Base-by-base conservation (phyloP, 192 early-diverging fungal genomes). In the Paraglomus occultum region DNA sequence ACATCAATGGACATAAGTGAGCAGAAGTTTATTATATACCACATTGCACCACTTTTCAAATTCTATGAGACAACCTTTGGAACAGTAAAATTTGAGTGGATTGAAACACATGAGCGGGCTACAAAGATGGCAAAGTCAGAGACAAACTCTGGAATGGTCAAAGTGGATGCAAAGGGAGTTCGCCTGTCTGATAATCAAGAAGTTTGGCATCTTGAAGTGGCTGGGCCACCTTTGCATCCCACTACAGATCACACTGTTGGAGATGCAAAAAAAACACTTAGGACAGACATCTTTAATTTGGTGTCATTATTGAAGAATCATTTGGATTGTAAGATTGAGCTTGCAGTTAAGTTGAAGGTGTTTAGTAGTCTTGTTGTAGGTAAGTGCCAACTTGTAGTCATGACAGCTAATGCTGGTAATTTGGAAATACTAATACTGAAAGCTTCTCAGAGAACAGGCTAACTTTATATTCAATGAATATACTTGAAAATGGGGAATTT, bases 111-210 rank as follows among this genome's bases (percentile, higher is more conserved):
- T 38, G 44, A 22, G 31, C 51, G 14, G 31, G 38, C 53, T 14
- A 7, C 67, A 38, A 69, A 69, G 22, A 60, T 69, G 17, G 38
- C 55, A 43, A 69, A 69, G 57, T 69, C 53, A 52, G n/a, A 11
- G 8, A 51, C 64, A 12, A 66, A 1, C 38, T 66, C 64, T 2
- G 39, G 40, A 45, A 68, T n/a, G n/a, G n/a, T n/a, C n/a, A n/a
- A n/a, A n/a, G n/a, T n/a, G n/a, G n/a, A n/a, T n/a, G n/a, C n/a
- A n/a, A n/a, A n/a, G n/a, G n/a, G n/a, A n/a, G n/a, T n/a, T n/a
- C n/a, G n/a, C n/a, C n/a, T n/a, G 23, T 67, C 48, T 44, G 46
- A 67, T 51, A 39, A 22, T 51, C 52, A 52, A 50, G n/a, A 12
- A 50, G 17, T 67, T 15, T 23, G 49, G 49, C 44, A 55, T 15